Evolutionary conservation across 2,329 filamentous ascomycete genomes (phyloP).

Genomic region (Xylaria multiplex): DNA sequence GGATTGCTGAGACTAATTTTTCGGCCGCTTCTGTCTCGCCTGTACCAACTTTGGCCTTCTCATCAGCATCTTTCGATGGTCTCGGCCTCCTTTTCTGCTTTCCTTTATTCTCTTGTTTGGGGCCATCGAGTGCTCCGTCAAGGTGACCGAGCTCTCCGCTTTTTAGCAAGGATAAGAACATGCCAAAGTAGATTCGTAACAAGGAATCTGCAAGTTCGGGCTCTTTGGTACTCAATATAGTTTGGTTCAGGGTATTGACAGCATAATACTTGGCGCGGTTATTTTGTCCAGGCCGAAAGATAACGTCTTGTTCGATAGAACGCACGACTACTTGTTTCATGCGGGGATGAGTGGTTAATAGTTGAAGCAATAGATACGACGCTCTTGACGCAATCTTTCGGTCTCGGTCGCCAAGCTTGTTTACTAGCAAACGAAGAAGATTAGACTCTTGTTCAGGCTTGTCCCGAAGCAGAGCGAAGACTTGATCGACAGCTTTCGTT

Average conservation of each 20-base stretch:
- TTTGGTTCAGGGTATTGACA: slow-evolving; percentile 96
- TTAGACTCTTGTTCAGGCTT: slow-evolving; percentile 99
- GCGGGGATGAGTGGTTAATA: slow-evolving; percentile 86
- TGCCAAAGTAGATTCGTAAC: slow-evolving; percentile 88
- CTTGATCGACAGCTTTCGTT: slow-evolving; percentile 86
- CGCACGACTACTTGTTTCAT: slow-evolving; percentile 93
- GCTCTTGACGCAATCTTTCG: slow-evolving; percentile 95
- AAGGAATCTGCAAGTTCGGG: slow-evolving; percentile 82
- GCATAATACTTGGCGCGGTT: slow-evolving; percentile 93
- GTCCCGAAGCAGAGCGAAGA: slow-evolving; percentile 90
- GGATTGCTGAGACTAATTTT: slow-evolving; percentile 89
- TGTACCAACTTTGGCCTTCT: slow-evolving; percentile 45
- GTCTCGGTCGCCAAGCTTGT: slow-evolving; percentile 95
- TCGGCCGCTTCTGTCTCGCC: slow-evolving; percentile 78
- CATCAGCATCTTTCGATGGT: slow-evolving; percentile 51
- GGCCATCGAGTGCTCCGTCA: slow-evolving; percentile 52
- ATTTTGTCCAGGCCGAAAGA: slow-evolving; percentile 88
- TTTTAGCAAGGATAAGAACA: slow-evolving; percentile 87
- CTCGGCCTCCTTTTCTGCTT: slow-evolving; percentile 58
- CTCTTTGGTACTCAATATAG: slow-evolving; percentile 86
- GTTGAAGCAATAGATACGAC: slow-evolving; percentile 91
- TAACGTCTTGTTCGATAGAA: slow-evolving; percentile 84
- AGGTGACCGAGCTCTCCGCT: slow-evolving; percentile 56
- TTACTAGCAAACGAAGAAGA: slow-evolving; percentile 87
- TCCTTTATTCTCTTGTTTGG: slow-evolving; percentile 53